Evolutionary conservation across 2,329 filamentous ascomycete genomes (phyloP).

Genomic region (Fusarium nisikadoi): DNA sequence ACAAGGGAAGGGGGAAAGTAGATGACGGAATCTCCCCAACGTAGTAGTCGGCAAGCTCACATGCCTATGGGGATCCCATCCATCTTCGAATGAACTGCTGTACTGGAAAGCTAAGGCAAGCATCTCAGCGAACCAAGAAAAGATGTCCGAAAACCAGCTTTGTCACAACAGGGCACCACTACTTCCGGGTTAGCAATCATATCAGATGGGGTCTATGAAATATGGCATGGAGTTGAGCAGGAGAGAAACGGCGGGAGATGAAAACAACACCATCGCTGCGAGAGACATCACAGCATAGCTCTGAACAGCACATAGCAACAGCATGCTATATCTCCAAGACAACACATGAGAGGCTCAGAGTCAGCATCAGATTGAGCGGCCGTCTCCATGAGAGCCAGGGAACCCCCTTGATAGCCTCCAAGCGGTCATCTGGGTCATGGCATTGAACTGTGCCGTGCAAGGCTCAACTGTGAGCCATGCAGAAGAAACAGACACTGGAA

Average conservation of each 20-base stretch:
- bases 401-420: constrained; percentile 14
- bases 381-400: constrained; percentile 20
- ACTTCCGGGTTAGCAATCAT: constrained; percentile 15
- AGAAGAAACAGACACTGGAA: background rate
- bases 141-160: constrained; percentile 11
- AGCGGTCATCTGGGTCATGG: constrained; percentile 16
- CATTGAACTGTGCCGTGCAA: constrained; percentile 2
- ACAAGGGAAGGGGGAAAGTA: background rate
- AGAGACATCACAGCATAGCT: constrained; percentile 22
- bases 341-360: constrained; percentile 28
- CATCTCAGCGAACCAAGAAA: constrained; percentile 12
- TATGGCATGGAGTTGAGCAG: constrained; percentile 9
- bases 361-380: constrained; percentile 25
- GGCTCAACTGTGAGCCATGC: constrained; percentile 16
- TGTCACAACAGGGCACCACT: constrained; percentile 16
- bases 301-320: constrained; percentile 19
- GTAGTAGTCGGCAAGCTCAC: constrained; percentile 29
- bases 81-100: constrained; percentile 9
- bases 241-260: constrained; percentile 14
- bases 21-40: constrained; percentile 14
- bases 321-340: constrained; percentile 27
- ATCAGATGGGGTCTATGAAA: constrained; percentile 3
- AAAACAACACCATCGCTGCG: constrained; percentile 31
- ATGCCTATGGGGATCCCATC: constrained; percentile 12
- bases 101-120: constrained; percentile 15